phyloP scores from a whole-genome alignment of 306 rosid genomes.

The Sicyos edulis region DNA sequence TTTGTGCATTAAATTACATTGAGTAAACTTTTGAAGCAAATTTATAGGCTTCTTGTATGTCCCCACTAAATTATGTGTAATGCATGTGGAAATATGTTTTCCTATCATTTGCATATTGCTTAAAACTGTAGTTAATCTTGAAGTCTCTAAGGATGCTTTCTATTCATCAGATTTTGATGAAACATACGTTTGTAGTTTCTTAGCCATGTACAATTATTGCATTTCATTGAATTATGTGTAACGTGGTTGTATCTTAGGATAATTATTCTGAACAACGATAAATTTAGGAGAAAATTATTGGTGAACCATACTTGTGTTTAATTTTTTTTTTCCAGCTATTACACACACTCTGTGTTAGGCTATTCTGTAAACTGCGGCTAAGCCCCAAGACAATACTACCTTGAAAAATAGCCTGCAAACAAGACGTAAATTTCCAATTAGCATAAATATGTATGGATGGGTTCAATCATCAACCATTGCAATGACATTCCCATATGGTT shows the following conservation, averaged over 20 bases:
- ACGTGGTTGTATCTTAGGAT: neutral
- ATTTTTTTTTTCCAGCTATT: neutral
- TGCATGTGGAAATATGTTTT: neutral
- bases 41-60: neutral
- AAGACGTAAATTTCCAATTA: neutral
- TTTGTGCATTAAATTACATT: neutral
- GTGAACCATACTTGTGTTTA: neutral
- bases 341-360: neutral
- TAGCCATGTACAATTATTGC: slow-evolving; percentile 1
- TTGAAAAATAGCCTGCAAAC: neutral
- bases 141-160: neutral
- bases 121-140: neutral
- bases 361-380: neutral
- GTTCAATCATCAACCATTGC: neutral
- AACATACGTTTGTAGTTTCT: neutral
- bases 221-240: neutral
- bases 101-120: neutral
- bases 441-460: neutral
- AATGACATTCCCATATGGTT: slow-evolving; percentile 7
- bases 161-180: neutral
- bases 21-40: neutral
- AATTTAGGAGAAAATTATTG: neutral
- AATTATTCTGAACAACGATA: neutral
- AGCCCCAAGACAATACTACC: slow-evolving; percentile 4
- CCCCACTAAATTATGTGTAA: neutral